Evolutionary conservation across 1,139 yeast species (phyloP), one percentile per base, ranked within the genome.

Genomic region (Protomyces lactucae-debilis): DNA sequence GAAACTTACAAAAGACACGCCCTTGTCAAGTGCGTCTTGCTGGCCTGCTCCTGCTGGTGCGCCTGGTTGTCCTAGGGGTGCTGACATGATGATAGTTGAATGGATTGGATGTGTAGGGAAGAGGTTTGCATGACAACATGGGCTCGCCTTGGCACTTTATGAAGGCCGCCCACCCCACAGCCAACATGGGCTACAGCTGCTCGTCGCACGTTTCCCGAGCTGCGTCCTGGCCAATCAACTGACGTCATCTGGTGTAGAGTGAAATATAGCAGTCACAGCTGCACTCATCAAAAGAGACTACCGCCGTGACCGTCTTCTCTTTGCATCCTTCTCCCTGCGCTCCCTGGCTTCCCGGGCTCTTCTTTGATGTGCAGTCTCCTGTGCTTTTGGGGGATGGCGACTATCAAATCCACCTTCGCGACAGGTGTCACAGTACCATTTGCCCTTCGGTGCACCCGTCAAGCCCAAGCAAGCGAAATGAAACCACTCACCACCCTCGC

Each of bases 401-500:
- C 16, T 12, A 9, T n/a, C 43, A 37, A 37, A 37, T 5, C 61
- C 61, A 14, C 48, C 52, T 53, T 60, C 71, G 21, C 76, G 71
- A 76, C 67, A 65, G 36, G 61, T 71, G 2, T 78, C 75, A 66
- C 79, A 76, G 66, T 73, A 77, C 79, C 79, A 76, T 21, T 75
- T 73, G 3, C 79, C 79, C 32, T 71, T 67, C 9, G 79, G 79
- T 1, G 79, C 78, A 55, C 75, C 76, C 43, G 71, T 73, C 40
- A 90, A 80, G 1, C 95, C 95, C 61, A 90, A 95, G 78, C 97
- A 90, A 40, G 78, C 82, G 70, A 82, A 83, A 72, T 84, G 88
- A 74, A 89, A 90, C 97, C 97, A 90, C 73, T 89, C 96, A 71
- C 80, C 85, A 10, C 63, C 63, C 69, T 85, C 83, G 77, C 96